A percentile compares a stretch with the other conserved stretches of the same genome.
These are phyloP conservation scores for Knoxia roxburghii DNA, from an alignment of 257 asterid genomes.

Conservation along the genomic window DNA sequence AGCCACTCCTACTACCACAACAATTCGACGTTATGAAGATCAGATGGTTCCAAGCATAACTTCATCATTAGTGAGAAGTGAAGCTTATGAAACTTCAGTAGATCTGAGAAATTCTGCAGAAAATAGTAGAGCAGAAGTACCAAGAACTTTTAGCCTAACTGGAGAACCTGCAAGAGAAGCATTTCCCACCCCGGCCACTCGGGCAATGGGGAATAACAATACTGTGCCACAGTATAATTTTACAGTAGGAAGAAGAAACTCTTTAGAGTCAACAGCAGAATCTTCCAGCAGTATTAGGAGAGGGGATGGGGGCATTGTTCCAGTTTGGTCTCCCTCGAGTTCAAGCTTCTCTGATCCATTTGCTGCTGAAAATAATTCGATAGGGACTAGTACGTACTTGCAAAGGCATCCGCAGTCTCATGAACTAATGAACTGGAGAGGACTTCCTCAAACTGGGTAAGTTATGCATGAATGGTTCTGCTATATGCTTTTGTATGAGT, in stretches of 20 bases:
- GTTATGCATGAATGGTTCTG: constrained; percentile 3
- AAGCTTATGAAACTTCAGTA: constrained; percentile 55
- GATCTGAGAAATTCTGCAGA: constrained; percentile 41
- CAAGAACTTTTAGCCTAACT: constrained; percentile 42
- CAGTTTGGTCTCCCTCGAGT: constrained; percentile 84
- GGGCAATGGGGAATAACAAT: constrained; percentile 20
- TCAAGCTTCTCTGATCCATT: constrained; percentile 57
- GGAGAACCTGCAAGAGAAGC: constrained; percentile 38
- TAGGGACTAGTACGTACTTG: constrained; percentile 49
- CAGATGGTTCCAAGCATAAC: constrained; percentile 98
- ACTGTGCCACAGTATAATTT: constrained; percentile 23
- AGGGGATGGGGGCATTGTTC: constrained; percentile 79
- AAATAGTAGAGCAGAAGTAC: constrained; percentile 71
- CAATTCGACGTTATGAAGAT: constrained; percentile 51
- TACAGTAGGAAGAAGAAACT: constrained; percentile 43
- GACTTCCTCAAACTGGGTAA: constrained; percentile 80
- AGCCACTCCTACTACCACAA: constrained; percentile 35
- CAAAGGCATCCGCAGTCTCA: constrained; percentile 68
- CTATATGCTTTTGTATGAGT: not conserved
- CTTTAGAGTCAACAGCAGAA: constrained; percentile 88
- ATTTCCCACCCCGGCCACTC: constrained; percentile 17
- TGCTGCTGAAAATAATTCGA: constrained; percentile 47
- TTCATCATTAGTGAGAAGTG: constrained; percentile 51
- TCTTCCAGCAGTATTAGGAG: constrained; percentile 55
- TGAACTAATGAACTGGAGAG: constrained; percentile 65